A percentile compares a stretch with the other conserved stretches of the same genome.
These are phyloP conservation scores for Aspergillus sp. DNA, from an alignment of 2,329 filamentous ascomycete species.

Conservation along the genomic window DNA sequence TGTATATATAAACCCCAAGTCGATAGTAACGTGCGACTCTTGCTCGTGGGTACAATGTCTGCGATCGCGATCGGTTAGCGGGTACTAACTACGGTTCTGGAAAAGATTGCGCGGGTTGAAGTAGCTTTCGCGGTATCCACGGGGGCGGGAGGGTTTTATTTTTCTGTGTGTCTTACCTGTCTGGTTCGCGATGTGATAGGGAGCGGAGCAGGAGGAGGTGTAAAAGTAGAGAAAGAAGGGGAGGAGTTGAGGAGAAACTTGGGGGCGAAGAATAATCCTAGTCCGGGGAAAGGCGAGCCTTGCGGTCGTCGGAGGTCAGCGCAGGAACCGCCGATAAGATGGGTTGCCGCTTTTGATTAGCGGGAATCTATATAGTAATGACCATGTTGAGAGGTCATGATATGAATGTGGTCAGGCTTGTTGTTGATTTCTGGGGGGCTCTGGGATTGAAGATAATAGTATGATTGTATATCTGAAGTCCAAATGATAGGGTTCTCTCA, in stretches of 20 bases:
- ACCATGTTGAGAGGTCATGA: too few species aligned
- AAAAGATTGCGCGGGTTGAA: not conserved
- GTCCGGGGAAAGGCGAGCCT: not conserved
- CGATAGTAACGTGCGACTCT: too few species aligned
- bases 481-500: too few species aligned
- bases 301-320: not conserved
- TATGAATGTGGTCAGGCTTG: too few species aligned
- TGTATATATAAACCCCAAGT: too few species aligned
- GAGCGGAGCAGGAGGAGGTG: not conserved
- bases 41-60: not conserved
- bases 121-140: not conserved
- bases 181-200: not conserved
- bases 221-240: not conserved
- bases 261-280: not conserved
- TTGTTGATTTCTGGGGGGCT: too few species aligned
- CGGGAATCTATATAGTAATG: too few species aligned
- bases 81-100: not conserved
- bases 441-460: too few species aligned
- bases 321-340: conserved; percentile 3
- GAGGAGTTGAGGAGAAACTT: not conserved
- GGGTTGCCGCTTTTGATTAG: too few species aligned
- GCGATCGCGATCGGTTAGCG: not conserved
- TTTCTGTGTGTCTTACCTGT: too few species aligned
- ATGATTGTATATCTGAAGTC: too few species aligned
- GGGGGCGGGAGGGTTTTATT: too few species aligned